A percentile compares a stretch with the other conserved stretches of the same genome.
These are phyloP conservation scores for Penicillium robsamsonii DNA, from an alignment of 495 filamentous ascomycete species.

Conservation along the genomic window DNA sequence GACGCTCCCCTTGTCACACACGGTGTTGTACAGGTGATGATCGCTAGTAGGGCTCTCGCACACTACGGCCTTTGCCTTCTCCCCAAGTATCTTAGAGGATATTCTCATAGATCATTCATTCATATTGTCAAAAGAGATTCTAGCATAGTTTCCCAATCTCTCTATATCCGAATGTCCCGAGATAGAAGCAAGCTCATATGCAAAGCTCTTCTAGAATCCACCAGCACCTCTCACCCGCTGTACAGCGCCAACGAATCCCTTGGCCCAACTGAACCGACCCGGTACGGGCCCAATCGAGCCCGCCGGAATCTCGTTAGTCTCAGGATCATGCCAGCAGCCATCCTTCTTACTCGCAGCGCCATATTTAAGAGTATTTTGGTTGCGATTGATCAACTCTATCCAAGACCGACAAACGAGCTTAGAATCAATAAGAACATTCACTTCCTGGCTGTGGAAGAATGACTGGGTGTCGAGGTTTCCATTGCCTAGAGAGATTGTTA, in stretches of 20 bases:
- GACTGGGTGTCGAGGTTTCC: slow-evolving; percentile 82
- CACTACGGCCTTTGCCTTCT: no score
- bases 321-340: slow-evolving; percentile 50
- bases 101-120: neutral
- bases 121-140: neutral
- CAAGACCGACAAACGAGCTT: slow-evolving; percentile 57
- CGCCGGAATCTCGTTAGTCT: slow-evolving; percentile 51
- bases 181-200: neutral
- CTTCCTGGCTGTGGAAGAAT: slow-evolving; percentile 74
- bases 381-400: slow-evolving; percentile 59
- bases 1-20: no score
- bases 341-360: slow-evolving; percentile 56
- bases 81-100: no score
- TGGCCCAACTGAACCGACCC: slow-evolving; percentile 59
- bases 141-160: neutral
- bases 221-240: slow-evolving; percentile 60
- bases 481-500: slow-evolving; percentile 46
- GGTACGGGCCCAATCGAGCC: slow-evolving; percentile 60
- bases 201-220: slow-evolving; percentile 43
- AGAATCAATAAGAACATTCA: slow-evolving; percentile 71
- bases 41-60: no score
- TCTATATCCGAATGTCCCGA: neutral
- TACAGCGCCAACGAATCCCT: slow-evolving; percentile 60
- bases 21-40: no score
- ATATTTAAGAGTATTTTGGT: slow-evolving; percentile 68